Evolutionary conservation across 352 stramenopile species (phyloP).

Genomic region (Globisporangium heterothallicum): DNA sequence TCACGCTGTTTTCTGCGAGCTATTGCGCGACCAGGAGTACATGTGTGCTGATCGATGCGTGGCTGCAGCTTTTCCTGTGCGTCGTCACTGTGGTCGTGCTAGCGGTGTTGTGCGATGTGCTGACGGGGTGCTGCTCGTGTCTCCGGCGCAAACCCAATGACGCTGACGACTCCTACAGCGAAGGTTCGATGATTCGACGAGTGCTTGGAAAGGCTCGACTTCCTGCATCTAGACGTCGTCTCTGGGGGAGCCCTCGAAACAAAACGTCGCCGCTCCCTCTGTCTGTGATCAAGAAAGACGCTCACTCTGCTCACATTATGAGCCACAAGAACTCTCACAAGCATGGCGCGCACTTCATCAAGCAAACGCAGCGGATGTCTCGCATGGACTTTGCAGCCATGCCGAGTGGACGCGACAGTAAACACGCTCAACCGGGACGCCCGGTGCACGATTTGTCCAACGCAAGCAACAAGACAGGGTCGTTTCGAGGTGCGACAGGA

Average conservation of each 20-base stretch:
- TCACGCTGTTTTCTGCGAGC: conserved; percentile 39
- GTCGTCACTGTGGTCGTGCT: conserved; percentile 26
- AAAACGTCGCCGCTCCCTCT: conserved; percentile 48
- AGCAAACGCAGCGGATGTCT: conserved; percentile 61
- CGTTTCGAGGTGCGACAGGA: background rate
- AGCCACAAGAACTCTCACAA: conserved; percentile 78
- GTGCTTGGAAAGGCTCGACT: conserved; percentile 9
- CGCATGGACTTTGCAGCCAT: conserved; percentile 30
- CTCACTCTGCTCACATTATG: conserved; percentile 46
- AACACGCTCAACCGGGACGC: background rate
- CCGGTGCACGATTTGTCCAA: background rate
- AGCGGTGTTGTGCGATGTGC: conserved; percentile 11
- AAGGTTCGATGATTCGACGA: conserved; percentile 16
- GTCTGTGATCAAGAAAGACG: conserved; percentile 69
- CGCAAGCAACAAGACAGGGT: conserved; percentile 1
- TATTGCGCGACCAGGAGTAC: conserved; percentile 44
- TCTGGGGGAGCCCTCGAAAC: conserved; percentile 10
- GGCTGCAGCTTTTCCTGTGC: conserved; percentile 43
- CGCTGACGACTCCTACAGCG: background rate
- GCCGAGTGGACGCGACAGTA: background rate
- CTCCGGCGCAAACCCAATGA: background rate
- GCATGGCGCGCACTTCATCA: conserved; percentile 56
- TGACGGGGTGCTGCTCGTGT: conserved; percentile 21
- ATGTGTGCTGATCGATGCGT: conserved; percentile 64
- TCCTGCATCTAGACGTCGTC: conserved; percentile 9